These are phyloP conservation scores for Tolypocladium tropicale DNA, from an alignment of 2,329 filamentous ascomycete species.

Conservation along the genomic window DNA sequence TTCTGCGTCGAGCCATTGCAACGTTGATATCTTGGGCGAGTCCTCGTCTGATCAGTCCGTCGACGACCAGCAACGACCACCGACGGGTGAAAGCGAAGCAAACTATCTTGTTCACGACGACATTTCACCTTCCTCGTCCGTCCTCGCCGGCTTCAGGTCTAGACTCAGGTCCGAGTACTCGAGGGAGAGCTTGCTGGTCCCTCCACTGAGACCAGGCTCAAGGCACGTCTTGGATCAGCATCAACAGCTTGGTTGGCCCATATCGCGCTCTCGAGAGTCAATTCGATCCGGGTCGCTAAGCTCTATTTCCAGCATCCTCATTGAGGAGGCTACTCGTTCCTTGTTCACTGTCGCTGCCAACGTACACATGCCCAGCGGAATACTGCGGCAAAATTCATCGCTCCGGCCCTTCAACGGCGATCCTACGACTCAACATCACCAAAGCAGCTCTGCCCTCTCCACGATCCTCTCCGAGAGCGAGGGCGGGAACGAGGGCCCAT, in stretches of 20 bases:
- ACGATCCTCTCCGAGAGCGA: conserved; percentile 55
- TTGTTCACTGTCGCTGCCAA: conserved; percentile 18
- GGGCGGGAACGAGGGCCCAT: conserved; percentile 36
- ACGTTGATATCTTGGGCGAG: conserved; percentile 40
- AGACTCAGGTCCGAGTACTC: conserved; percentile 38
- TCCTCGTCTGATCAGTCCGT: conserved; percentile 33
- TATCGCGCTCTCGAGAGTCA: conserved; percentile 41
- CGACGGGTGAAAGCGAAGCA: conserved; percentile 28
- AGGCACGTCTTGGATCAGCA: conserved; percentile 36
- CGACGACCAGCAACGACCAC: conserved; percentile 22
- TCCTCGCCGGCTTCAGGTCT: conserved; percentile 21
- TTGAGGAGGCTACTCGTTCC: conserved; percentile 31
- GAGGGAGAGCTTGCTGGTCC: conserved; percentile 49
- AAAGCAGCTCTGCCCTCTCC: conserved; percentile 55
- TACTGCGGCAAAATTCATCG: background rate
- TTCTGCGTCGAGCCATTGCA: conserved; percentile 33
- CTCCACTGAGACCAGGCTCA: conserved; percentile 40
- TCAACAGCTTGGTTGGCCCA: conserved; percentile 39
- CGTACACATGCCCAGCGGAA: conserved; percentile 8
- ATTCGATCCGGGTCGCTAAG: conserved; percentile 42
- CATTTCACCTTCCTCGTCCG: conserved; percentile 29
- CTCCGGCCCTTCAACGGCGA: background rate
- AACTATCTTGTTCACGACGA: conserved; percentile 46
- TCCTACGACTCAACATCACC: conserved; percentile 27
- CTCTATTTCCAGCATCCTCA: conserved; percentile 45